phyloP scores from a whole-genome alignment of 345 rosid species.

The Eucalyptus erythrocorys region DNA sequence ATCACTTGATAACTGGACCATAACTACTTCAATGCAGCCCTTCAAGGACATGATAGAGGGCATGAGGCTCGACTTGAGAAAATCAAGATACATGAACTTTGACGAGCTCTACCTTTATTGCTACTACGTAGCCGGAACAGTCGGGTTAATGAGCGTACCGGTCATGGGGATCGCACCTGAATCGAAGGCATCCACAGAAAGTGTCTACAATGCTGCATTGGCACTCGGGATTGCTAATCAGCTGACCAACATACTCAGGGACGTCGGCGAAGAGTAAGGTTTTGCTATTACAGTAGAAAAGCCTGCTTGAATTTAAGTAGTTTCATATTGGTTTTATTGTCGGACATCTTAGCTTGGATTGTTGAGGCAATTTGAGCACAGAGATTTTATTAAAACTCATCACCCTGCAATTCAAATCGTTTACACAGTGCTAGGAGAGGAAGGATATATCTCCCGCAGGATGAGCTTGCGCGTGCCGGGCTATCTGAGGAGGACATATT shows the following conservation, averaged over 20 bases:
- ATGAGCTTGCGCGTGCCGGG: slow-evolving; percentile 26
- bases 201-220: slow-evolving; percentile 35
- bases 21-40: slow-evolving; percentile 6
- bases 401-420: not conserved
- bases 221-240: slow-evolving; percentile 49
- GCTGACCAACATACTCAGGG: slow-evolving; percentile 46
- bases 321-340: not conserved
- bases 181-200: slow-evolving; percentile 35
- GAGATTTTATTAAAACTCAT: not conserved
- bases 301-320: not conserved
- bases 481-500: slow-evolving; percentile 35
- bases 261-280: slow-evolving; percentile 51
- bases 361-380: not conserved
- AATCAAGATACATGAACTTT: slow-evolving; percentile 28
- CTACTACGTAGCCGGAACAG: slow-evolving; percentile 48
- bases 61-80: slow-evolving; percentile 32
- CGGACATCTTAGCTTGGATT: not conserved
- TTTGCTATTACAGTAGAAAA: not conserved
- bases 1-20: not conserved
- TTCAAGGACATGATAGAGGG: slow-evolving; percentile 51
- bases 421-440: slow-evolving; percentile 31
- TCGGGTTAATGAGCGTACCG: slow-evolving; percentile 43
- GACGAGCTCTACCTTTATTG: slow-evolving; percentile 50
- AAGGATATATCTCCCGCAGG: slow-evolving; percentile 39
- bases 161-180: slow-evolving; percentile 45